Base-by-base conservation (phyloP, 1,139 yeast species). In the Candida smagusa region DNA sequence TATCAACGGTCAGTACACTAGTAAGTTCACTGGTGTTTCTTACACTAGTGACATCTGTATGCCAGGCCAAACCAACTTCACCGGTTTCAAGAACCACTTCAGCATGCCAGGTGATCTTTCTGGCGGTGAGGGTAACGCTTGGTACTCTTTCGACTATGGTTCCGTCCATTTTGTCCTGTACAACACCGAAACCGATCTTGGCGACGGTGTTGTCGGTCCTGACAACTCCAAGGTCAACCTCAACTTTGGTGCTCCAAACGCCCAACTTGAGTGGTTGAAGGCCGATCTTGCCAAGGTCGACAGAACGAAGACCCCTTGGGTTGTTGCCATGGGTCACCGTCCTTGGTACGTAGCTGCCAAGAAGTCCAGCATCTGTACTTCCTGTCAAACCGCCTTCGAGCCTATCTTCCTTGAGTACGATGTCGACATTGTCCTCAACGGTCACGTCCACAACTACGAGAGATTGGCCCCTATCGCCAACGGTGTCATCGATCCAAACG, bases 291-390 rank as follows among this genome's bases (percentile, higher is more conserved):
- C 35, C 9, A 12, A 28, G n/a, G 35, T 36, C 23, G 26, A 36
- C 30, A 31, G 39, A 29, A 32, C 35, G 13, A 28, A 36, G 23
- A 36, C 39, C 12, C 39, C 39, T 21, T 36, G 39, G 39, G 35
- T 36, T 21, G 16, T 36, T 22, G 39, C 39, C n/a, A n/a, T 36
- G 27, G 39, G 39, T 9, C 39, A 36, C 35, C 35, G 39, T 31
- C 39, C 39, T 9, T 36, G 39, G 39, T 36, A 36, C 12, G 39
- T 32, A 16, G 39, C 34, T n/a, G 34, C 28, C 7, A 29, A 31
- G 27, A 12, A 11, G 13, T 24, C 24, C 9, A 26, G 30, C 34
- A 16, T 25, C 5, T 36, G 39, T 12, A 24, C 35, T 7, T 16
- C n/a, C 26, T 36, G 39, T 29, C 39, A 36, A 22, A 16, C 28